Base-by-base conservation (phyloP, 2,329 filamentous ascomycete genomes). In the Alternaria atra region DNA sequence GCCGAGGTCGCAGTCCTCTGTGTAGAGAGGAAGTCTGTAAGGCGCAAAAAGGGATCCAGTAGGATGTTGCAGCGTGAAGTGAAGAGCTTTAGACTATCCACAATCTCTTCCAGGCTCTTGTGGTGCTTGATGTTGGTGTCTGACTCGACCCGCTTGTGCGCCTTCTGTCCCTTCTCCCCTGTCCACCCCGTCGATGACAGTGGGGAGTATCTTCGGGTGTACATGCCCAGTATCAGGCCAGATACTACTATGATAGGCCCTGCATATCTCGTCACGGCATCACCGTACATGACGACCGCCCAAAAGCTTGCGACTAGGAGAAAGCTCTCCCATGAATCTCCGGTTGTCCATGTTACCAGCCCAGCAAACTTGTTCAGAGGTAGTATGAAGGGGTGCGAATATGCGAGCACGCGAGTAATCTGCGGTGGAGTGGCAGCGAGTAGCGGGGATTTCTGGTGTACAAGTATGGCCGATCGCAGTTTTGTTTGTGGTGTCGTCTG, bases 241-340 rank as follows among this genome's bases (percentile, higher is more conserved):
- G 90, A 77, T 20, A 97, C 93, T 10, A 96, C 84, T 10, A 97
- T 85, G 51, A 98, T 84, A 3, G 95, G 95, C 0, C 94, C 95
- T 0, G 91, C 90, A 79, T 89, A 90, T 68, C 91, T 87, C 67
- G 97, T 84, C n/a, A 97, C 84, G 20, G 87, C 83, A 81, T 96
- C 93, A 48, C 93, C 94, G 77, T 98, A 98, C 20, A 97, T 84
- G 13, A 92, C 90, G 10, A 89, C 80, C 4, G 89, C 91, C 95
- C 95, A 99, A 76, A 97, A 99, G 32, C 82, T 85, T 17, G 89
- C 89, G 3, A 99, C 85, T 32, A 99, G 79, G 63, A 99, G 83
- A 75, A 98, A 99, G 83, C 94, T 97, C 83, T 98, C 93, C 94
- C 94, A 99, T 0, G 94, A 89, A 76, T 99, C 95, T 39, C 88